Conservation (phyloP, 177 flowering plant species). For the Vitis hybrid region DNA sequence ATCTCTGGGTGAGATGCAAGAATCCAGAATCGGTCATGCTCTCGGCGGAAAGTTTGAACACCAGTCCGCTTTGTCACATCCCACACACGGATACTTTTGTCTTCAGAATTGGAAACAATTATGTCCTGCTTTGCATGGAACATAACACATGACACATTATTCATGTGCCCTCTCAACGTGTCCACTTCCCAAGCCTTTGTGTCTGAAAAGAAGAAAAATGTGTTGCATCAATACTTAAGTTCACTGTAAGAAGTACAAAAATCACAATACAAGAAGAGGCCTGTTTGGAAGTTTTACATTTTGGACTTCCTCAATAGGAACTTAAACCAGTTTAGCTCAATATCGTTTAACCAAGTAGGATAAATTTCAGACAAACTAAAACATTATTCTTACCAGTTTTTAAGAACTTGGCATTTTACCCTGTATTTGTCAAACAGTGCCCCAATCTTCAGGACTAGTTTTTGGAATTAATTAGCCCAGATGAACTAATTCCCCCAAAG, state of each 20-base stretch:
- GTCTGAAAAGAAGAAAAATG: slow-evolving; percentile 41
- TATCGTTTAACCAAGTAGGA: not conserved
- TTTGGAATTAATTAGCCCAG: no score
- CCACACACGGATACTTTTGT: slow-evolving; percentile 93
- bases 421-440: no score
- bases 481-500: no score
- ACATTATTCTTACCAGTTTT: no score
- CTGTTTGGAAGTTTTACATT: not conserved
- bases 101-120: slow-evolving; percentile 88
- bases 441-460: no score
- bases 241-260: not conserved
- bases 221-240: not conserved
- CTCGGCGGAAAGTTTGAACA: slow-evolving; percentile 78
- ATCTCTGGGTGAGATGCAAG: slow-evolving; percentile 85
- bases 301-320: not conserved
- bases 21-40: slow-evolving; percentile 89
- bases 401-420: no score
- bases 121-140: slow-evolving; percentile 89
- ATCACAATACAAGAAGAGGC: not conserved
- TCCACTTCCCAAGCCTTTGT: slow-evolving; percentile 95
- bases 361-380: not conserved
- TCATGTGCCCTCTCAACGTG: slow-evolving; percentile 89
- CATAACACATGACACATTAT: slow-evolving; percentile 85
- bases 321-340: not conserved
- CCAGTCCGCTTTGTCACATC: slow-evolving; percentile 84